Evolutionary conservation across 805 yeast species (phyloP).

Genomic region (Candida khao-thaluensis): DNA sequence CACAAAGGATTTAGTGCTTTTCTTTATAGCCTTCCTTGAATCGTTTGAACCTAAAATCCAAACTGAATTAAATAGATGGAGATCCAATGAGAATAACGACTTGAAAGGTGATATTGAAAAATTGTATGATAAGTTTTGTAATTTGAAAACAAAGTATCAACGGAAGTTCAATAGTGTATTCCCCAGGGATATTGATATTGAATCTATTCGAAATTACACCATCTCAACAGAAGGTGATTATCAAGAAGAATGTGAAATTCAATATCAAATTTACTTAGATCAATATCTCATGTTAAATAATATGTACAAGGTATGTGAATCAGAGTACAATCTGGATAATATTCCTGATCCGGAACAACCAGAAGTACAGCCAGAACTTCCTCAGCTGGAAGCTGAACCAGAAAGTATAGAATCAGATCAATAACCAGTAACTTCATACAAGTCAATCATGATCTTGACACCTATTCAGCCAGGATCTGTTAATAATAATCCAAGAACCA

Average conservation of each 20-base stretch:
- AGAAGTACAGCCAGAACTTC: no score
- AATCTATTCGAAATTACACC: conserved; percentile 4
- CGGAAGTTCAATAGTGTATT: neutral
- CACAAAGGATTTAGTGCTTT: conserved; percentile 21
- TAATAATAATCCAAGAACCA: no score
- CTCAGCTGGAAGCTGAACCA: no score
- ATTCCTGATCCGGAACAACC: no score
- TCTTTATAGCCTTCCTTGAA: conserved; percentile 17
- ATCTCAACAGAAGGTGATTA: neutral
- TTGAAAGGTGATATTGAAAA: conserved; percentile 13
- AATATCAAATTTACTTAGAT: conserved; percentile 13
- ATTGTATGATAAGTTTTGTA: conserved; percentile 5
- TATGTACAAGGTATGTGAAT: neutral
- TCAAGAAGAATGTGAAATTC: conserved; percentile 12
- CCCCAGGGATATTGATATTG: conserved; percentile 7
- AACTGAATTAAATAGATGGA: conserved; percentile 18
- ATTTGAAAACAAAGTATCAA: neutral
- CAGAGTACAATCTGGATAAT: neutral
- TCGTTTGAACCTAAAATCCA: conserved; percentile 15
- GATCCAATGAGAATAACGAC: conserved; percentile 18
- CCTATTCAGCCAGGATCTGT: no score
- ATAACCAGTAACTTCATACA: no score
- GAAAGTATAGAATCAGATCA: no score
- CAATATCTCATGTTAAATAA: conserved; percentile 5
- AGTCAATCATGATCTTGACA: no score